phyloP scores from a whole-genome alignment of 1,284 basidiomycete species.

The Melampsora larici-populina region DNA sequence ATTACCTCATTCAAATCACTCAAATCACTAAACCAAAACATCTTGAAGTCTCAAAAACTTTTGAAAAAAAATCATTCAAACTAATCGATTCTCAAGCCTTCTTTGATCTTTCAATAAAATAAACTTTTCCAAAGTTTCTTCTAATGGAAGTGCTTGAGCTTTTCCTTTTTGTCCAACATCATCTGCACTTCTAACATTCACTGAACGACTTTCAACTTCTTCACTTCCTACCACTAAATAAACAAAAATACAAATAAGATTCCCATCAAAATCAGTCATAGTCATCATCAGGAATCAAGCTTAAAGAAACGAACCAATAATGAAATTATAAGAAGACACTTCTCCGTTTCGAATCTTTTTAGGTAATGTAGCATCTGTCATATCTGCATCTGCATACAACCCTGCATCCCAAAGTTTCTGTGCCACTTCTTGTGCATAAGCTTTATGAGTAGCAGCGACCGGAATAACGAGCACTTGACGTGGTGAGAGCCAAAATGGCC shows the following conservation, averaged over 20 bases:
- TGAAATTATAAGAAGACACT: conserved; percentile 93
- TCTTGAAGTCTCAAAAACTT: too few species aligned
- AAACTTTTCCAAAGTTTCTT: conserved; percentile 66
- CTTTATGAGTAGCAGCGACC: conserved; percentile 81
- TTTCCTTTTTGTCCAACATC: conserved; percentile 77
- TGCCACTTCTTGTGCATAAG: conserved; percentile 79
- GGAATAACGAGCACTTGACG: conserved; percentile 92
- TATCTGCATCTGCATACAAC: conserved; percentile 86
- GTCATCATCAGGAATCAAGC: conserved; percentile 5
- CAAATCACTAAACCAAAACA: too few species aligned
- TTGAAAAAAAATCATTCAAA: too few species aligned
- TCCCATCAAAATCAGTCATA: not conserved
- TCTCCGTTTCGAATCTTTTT: conserved; percentile 95
- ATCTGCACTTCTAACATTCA: conserved; percentile 63
- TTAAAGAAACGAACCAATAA: conserved; percentile 68
- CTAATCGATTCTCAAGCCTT: conserved; percentile 62
- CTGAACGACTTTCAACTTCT: conserved; percentile 76
- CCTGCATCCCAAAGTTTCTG: conserved; percentile 68
- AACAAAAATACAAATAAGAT: conserved; percentile 12
- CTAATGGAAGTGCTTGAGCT: conserved; percentile 64
- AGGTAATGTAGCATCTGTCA: conserved; percentile 83
- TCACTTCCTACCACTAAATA: conserved; percentile 83
- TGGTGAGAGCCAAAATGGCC: conserved; percentile 97
- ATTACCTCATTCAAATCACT: too few species aligned
- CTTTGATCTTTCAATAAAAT: conserved; percentile 64